Evolutionary conservation across 331 rosid genomes (phyloP), one percentile per base, ranked within the genome.

Genomic region (Cydonia oblonga): DNA sequence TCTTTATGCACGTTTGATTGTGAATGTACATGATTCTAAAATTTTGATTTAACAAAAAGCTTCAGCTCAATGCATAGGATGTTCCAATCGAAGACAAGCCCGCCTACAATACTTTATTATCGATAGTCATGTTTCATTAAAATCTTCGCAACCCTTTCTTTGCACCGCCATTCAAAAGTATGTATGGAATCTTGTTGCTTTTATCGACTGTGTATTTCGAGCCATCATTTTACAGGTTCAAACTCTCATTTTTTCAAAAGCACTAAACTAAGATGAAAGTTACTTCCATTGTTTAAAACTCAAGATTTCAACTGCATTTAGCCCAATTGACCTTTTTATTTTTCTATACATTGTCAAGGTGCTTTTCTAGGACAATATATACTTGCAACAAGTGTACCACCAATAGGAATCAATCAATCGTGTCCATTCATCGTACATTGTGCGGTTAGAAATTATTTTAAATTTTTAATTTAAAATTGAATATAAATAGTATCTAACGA

Each of bases 151-250:
- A 49, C 30, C 56, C 24, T 25, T 18, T 61, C 65, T 76, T 58
- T 66, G n/a, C 62, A 70, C 75, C 72, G 75, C 75, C 81, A 59
- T 71, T 80, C 57, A 72, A 76, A 76, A 57, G 68, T 14, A 40
- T 64, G 52, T 65, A 56, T 19, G 57, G 69, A 63, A 72, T 76
- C 53, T 24, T 61, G 64, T 56, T 76, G 81, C 84, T 81, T 81
- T 81, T n/a, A 78, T 80, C 67, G 68, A 60, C 84, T 38, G n/a
- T 20, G 23, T 71, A 57, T 30, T 2, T 52, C 84, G 19, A 28
- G 64, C 78, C 38, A 51, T 71, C 81, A 18, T 40, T 60, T 68
- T 49, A n/a, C 26, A 46, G 29, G 46, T 20, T 32, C 73, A 26
- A 69, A 9, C 61, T 2, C 0, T 28, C 14, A 62, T 62, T 62